Base-by-base conservation (phyloP, 2,329 filamentous ascomycete genomes). In the Aspergillus sp. region DNA sequence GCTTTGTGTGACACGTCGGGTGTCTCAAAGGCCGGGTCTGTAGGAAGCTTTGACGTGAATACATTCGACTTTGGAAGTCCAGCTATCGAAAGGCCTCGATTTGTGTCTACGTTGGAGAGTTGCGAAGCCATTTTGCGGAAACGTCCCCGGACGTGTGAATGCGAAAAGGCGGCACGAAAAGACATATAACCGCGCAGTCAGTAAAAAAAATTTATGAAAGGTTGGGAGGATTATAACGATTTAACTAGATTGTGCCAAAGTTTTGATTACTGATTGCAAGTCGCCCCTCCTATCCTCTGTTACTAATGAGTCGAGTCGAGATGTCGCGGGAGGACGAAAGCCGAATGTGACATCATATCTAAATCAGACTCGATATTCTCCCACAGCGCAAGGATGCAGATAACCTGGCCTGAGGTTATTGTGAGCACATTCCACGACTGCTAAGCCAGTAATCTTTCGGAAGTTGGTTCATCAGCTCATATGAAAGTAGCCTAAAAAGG, bases 1-100 rank as follows among this genome's bases (percentile, higher is more conserved):
- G 91, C 91, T 64, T 85, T 83, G 74, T 98, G 91, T 0, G 93
- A 97, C 58, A 83, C 83, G 59, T 86, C 83, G 0, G 95, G 92
- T 0, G 91, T 96, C 15, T 91, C 88, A 70, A 90, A 96, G 26
- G 84, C 76, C 11, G 87, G 74, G 70, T 99, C 95, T 8, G 91
- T 76, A 3, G 93, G 91, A 4, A 97, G 79, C 51, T 83, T 84
- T 3, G 78, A 76, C 1, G 86, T 89, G 71, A 89, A 89, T 55
- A 79, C 78, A 67, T 83, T 84, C n/a, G 84, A 84, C 67, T 88
- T 89, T 9, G 84, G 84, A 41, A 89, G 74, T 12, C 85, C 81
- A 41, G 71, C 66, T 24, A 83, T 62, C 11, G 78, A 74, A 32
- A 72, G 58, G 15, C 74, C 71, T 49, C 59, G 62, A 24, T 52